Base-by-base conservation (phyloP, 129 eudicot genomes). In the Ambrosia trifida region DNA sequence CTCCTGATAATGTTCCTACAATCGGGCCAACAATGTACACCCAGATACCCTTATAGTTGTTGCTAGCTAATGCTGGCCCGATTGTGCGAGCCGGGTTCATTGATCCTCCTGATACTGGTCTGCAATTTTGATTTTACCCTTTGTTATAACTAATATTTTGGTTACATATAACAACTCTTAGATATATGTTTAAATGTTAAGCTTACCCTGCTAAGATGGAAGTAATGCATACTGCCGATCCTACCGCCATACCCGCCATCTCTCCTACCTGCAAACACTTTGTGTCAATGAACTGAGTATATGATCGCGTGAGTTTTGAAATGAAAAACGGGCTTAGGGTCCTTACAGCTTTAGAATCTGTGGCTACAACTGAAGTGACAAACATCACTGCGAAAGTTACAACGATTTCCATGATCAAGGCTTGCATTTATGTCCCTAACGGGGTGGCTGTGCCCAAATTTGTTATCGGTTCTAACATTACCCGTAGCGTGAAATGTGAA, bases 21-120 rank as follows among this genome's bases (percentile, higher is more conserved):
- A 89, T 68, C 2, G 96, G 98, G 20, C 98, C 98, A 43, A 89
- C 44, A 3, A 92, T 14, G 44, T 89, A 92, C 16, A 92, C 96
- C 98, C 98, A 89, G 4, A 92, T 44, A 18, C 87, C 87, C 56
- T 87, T 78, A 72, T 79, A 92, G 41, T 70, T 62, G 38, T 78
- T 57, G 77, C 98, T 89, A 16, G 97, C 95, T 70, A 91, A 28
- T 40, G 97, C 95, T 11, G 98, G 98, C 0, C 95, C 98, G 14
- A 89, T 46, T 1, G 86, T 81, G 68, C 98, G 82, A 40, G 91
- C 98, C 0, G 98, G 98, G 85, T 92, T 92, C 98, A 92, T 89
- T 5, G 98, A 92, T 70, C 98, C 98, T 4, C 98, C 96, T 24
- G 96, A 92, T 35, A 92, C 66, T 8, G 98, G 96, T 65, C 98